Base-by-base conservation (phyloP, 768 basidiomycete genomes). In the Chiua virens region DNA sequence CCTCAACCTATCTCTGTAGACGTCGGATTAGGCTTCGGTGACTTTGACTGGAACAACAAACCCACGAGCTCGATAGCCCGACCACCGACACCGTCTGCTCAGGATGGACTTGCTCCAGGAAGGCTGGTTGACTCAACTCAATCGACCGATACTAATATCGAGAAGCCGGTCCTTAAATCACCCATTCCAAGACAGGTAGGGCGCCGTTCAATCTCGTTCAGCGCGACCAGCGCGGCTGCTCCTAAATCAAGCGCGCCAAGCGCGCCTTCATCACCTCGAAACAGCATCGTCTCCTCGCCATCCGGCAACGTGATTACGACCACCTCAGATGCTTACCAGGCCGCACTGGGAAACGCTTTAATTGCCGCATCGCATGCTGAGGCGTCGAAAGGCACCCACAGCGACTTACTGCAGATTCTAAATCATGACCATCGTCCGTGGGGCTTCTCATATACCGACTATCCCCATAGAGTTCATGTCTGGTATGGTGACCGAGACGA, bases 401-500 rank as follows among this genome's bases (percentile, higher is more conserved):
- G 84, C 50, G 97, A 99, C 71, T 79, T 99, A 15, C 66, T 98
- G 53, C 87, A 92, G 60, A 96, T 99, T 64, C 76, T 98, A 48
- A 93, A 95, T 61, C 91, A 92, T 57, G 89, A 91, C 58, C 84
- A 88, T 40, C 83, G 85, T 55, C 85, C 89, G 1, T 92, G 90
- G 89, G 96, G 92, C 1, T 95, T 97, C 71, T 86, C 85, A 10
- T 98, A 98, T 65, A 68, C 79, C 15, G 79, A 89, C 20, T 89
- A 95, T 57, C 82, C 82, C 14, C 86, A 88, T 61, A 75, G 72
- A 25, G 87, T 91, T 41, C 82, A 81, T 38, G 85, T 99, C 36
- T 98, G 92, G 92, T 93, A 93, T 57, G 96, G 96, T 3, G 89
- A 93, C 59, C 81, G 78, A 56, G 96, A 99, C 68, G 96, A 98